Evolutionary conservation across 2,329 filamentous ascomycete species (phyloP), one percentile per base, ranked within the genome.

Genomic region (Paecilomyces sp.): DNA sequence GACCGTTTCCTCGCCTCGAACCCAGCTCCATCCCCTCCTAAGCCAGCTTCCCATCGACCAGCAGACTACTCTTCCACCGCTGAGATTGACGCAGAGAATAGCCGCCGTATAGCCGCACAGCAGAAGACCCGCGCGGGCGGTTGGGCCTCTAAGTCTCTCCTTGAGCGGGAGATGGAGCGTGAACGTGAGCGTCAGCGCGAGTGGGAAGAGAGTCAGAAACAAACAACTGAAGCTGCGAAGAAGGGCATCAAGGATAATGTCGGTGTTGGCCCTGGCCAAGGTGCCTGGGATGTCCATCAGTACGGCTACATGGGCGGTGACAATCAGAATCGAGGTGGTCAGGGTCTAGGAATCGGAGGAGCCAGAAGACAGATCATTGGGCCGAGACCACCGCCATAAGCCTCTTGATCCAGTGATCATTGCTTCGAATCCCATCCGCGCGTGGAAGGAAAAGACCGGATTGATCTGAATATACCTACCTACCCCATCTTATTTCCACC

Each of bases 111-210:
- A 2, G 80, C 80, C 0, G 79, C 83, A 0, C 84, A 86, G 62
- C 72, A 80, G 56, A 83, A 82, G 67, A 86, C 84, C 31, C 82
- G 82, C 62, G 83, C 83, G 12, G 81, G 80, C 22, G 83, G 82
- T 1, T 86, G 83, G 83, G 83, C 84, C 0, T 81, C 79, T n/a
- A 86, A 85, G 67, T 85, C 83, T 2, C 77, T 88, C 1, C 77
- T 88, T 3, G 85, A 87, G 67, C 81, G 85, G 7, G 85, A 88
- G 64, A 88, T 87, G 85, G 85, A 88, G 68, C 82, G 83, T 22
- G 85, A 88, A 67, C 80, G 85, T 15, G 83, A 86, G 67, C 79
- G 85, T 54, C 85, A 88, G 67, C 77, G 80, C 41, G 85, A 88
- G 62, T 88, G 85, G 85, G 85, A 88, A 68, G 81, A 85, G 53